Evolutionary conservation across 441 rosid genomes (phyloP).

Genomic region (Populus hybrid): DNA sequence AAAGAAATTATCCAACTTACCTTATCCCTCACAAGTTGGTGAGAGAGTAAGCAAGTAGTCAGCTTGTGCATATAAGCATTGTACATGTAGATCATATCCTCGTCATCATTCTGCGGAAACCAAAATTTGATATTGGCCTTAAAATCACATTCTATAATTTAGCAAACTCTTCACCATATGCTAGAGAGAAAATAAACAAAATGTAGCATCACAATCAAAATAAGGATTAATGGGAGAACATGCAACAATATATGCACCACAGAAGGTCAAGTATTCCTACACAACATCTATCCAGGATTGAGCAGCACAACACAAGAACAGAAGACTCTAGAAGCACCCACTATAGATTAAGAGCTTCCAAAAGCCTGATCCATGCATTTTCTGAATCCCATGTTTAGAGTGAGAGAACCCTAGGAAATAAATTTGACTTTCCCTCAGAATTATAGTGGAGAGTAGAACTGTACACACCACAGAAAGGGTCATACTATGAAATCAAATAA

Average conservation of each 20-base stretch:
- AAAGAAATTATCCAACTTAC: constrained; percentile 38
- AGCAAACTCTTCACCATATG: neutral
- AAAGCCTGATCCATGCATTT: neutral
- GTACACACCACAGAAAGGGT: neutral
- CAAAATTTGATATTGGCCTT: constrained; percentile 23
- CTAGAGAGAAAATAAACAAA: neutral
- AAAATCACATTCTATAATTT: neutral
- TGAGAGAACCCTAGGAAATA: neutral
- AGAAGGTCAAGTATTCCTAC: neutral
- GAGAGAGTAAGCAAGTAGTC: constrained; percentile 85
- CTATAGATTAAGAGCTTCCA: neutral
- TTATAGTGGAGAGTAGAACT: neutral
- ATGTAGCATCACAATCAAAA: too few species aligned
- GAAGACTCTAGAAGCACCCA: neutral
- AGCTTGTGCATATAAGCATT: constrained; percentile 95
- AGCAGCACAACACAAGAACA: neutral
- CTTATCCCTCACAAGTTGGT: constrained; percentile 92
- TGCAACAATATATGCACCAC: constrained; percentile 1
- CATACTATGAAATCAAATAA: neutral
- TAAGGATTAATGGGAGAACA: neutral
- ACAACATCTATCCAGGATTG: neutral
- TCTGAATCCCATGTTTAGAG: neutral
- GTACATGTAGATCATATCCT: constrained; percentile 89
- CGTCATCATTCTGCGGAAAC: constrained; percentile 87
- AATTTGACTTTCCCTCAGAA: neutral